Evolutionary conservation across 225 moss, liverwort and hornwort genomes (phyloP).

Genomic region (Bryum argenteum): DNA sequence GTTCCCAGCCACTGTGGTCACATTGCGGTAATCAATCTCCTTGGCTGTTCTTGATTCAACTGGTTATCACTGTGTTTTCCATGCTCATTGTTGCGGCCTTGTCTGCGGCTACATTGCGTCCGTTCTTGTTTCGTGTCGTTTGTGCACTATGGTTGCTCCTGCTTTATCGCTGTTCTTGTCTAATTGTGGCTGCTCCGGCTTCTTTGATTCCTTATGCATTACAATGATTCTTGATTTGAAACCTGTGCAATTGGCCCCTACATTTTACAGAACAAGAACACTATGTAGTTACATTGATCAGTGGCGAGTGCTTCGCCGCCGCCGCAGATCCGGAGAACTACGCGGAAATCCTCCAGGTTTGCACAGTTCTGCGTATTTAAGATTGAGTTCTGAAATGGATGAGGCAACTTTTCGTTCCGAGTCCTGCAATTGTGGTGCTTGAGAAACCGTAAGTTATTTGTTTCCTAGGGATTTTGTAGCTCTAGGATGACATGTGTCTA

Average conservation of each 20-base stretch:
- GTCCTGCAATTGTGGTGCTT: conserved; percentile 2
- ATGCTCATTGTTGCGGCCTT: background rate
- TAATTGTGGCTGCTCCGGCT: background rate
- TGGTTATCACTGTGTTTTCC: background rate
- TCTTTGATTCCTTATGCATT: background rate
- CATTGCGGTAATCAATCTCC: background rate
- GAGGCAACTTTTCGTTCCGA: background rate
- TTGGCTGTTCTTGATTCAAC: background rate
- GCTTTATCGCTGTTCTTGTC: background rate
- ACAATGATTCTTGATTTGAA: background rate
- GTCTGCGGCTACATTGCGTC: background rate
- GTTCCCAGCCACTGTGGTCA: background rate
- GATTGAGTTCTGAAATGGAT: background rate
- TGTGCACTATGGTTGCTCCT: background rate
- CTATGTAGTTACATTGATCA: background rate
- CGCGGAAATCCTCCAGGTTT: background rate
- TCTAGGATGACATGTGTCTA: background rate
- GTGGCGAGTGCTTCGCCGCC: background rate
- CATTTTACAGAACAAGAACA: background rate
- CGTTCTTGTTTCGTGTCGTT: background rate
- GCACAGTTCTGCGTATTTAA: background rate
- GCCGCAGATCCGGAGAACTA: background rate
- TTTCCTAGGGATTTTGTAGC: conserved; percentile 8
- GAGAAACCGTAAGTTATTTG: background rate
- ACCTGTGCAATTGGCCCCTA: no score